Conservation (phyloP, 2,329 filamentous ascomycete species). For the Colletotrichum tamarilloi region DNA sequence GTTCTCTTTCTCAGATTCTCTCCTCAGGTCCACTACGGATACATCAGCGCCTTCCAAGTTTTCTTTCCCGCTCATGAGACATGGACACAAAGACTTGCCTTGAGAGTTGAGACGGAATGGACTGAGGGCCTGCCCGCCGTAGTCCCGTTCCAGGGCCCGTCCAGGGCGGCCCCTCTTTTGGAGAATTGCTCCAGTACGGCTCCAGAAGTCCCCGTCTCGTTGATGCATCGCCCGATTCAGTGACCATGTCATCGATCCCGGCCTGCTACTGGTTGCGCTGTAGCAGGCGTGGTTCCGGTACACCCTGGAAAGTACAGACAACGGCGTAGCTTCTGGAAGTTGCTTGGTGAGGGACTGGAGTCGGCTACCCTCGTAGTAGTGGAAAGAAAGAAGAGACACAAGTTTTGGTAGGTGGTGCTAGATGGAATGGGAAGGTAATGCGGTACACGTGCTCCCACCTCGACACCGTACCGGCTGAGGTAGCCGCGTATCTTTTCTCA, state of each 20-base stretch:
- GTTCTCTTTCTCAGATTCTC: no score
- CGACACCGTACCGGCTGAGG: conserved; percentile 15
- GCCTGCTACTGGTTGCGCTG: background rate
- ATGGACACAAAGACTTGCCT: background rate
- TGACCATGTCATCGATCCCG: conserved; percentile 22
- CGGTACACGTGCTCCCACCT: conserved; percentile 28
- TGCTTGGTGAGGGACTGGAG: background rate
- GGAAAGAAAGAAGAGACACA: background rate
- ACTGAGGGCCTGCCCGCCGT: background rate
- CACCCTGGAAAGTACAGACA: background rate
- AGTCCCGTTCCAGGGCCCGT: background rate
- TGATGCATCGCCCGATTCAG: conserved; percentile 26
- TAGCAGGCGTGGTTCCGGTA: background rate
- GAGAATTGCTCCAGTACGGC: conserved; percentile 4
- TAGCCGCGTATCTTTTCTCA: background rate
- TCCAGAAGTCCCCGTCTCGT: conserved; percentile 6
- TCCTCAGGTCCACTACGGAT: background rate
- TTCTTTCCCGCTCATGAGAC: background rate
- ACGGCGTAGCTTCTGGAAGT: background rate
- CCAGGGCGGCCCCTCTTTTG: background rate
- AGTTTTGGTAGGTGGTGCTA: background rate
- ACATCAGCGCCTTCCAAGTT: background rate
- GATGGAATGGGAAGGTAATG: background rate
- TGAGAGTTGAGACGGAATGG: background rate
- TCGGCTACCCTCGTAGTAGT: background rate